A percentile compares a stretch with the other conserved stretches of the same genome.
Conservation (phyloP, 495 filamentous ascomycete genomes). For the Chaetomium cochliodes region DNA sequence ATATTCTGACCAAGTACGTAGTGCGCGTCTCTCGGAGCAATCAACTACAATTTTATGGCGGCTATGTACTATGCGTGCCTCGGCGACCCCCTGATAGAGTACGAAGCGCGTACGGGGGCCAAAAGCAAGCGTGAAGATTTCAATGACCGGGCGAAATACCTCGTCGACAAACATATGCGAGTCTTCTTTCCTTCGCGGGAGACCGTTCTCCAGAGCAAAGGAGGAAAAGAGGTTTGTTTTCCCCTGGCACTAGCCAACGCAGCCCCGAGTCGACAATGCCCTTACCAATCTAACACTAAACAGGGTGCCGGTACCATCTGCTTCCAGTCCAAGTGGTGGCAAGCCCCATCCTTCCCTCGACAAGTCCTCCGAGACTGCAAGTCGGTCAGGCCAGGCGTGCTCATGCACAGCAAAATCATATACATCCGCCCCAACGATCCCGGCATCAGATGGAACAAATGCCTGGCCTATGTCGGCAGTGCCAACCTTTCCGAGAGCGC, state of each 20-base stretch:
- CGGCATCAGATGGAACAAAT: neutral
- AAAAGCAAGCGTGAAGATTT: slow-evolving; percentile 37
- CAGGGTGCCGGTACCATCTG: slow-evolving; percentile 77
- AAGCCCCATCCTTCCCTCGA: slow-evolving; percentile 63
- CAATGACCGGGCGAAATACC: slow-evolving; percentile 30
- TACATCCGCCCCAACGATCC: slow-evolving; percentile 54
- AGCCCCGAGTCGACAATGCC: neutral
- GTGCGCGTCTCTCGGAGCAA: slow-evolving; percentile 74
- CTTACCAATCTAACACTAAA: neutral
- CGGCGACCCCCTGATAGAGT: slow-evolving; percentile 61
- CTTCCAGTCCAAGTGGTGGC: slow-evolving; percentile 67
- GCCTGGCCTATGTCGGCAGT: slow-evolving; percentile 86
- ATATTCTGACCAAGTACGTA: slow-evolving; percentile 32
- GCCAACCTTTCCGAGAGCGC: slow-evolving; percentile 91
- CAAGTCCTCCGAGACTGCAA: slow-evolving; percentile 70
- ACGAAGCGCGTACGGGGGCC: slow-evolving; percentile 44
- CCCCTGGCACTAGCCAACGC: too few species aligned
- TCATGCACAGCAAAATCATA: slow-evolving; percentile 90
- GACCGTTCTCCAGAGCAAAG: slow-evolving; percentile 65
- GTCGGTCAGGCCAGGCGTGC: slow-evolving; percentile 61
- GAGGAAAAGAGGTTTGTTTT: slow-evolving; percentile 47
- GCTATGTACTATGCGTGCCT: slow-evolving; percentile 73
- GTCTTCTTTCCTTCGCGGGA: slow-evolving; percentile 81
- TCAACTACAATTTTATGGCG: slow-evolving; percentile 66
- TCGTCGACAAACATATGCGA: slow-evolving; percentile 54